Conservation (phyloP, 106 monocot species). For the Apostasia shenzhenica region DNA sequence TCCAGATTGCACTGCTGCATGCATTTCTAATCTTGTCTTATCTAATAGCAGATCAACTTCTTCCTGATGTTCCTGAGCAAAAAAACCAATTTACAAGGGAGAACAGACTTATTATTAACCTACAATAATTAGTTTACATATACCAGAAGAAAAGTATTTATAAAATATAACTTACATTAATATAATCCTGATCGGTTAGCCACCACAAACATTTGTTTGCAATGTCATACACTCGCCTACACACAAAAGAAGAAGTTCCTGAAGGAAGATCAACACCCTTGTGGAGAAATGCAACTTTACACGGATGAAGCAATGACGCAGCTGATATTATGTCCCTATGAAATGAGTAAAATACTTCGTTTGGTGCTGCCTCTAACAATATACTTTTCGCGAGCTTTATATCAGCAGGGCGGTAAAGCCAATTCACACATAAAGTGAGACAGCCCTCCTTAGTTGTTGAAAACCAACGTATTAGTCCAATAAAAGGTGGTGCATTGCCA, state of each 20-base stretch:
- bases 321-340: slow-evolving; percentile 84
- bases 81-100: background rate
- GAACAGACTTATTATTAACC: background rate
- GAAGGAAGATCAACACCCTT: slow-evolving; percentile 76
- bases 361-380: slow-evolving; percentile 73
- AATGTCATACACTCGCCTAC: slow-evolving; percentile 88
- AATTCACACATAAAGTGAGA: slow-evolving; percentile 85
- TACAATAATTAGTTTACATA: background rate
- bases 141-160: background rate
- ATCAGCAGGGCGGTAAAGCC: slow-evolving; percentile 89
- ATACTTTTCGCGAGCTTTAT: slow-evolving; percentile 73
- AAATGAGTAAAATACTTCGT: slow-evolving; percentile 94
- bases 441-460: slow-evolving; percentile 32
- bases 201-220: slow-evolving; percentile 94
- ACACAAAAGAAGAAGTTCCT: slow-evolving; percentile 84
- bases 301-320: slow-evolving; percentile 88
- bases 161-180: slow-evolving; percentile 51
- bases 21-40: slow-evolving; percentile 87
- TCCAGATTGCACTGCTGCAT: slow-evolving; percentile 88
- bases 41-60: slow-evolving; percentile 86
- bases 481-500: slow-evolving; percentile 81
- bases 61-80: slow-evolving; percentile 69
- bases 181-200: slow-evolving; percentile 93
- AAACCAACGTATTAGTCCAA: slow-evolving; percentile 84
- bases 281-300: slow-evolving; percentile 87